Conservation (phyloP, 176 grass and related monocot genomes). For the Aegilops sharonensis region DNA sequence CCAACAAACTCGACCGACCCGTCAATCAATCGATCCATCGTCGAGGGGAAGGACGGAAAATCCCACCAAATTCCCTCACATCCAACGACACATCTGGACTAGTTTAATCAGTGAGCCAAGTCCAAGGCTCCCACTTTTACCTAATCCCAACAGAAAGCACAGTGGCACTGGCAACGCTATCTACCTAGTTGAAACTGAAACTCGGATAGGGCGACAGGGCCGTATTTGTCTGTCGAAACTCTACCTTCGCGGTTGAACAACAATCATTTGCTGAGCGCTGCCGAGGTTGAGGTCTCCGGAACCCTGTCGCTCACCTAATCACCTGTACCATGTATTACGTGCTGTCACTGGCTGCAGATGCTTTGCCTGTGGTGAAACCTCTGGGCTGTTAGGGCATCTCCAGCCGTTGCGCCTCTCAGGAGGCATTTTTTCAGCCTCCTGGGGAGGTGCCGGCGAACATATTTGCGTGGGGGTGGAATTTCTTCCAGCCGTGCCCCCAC, state of each 20-base stretch:
- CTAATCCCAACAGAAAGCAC: slow-evolving; percentile 35
- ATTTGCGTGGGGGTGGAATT: too few relatives aligned
- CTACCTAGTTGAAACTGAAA: background rate
- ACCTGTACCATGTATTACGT: too few relatives aligned
- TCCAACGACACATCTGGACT: slow-evolving; percentile 11
- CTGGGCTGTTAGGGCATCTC: too few relatives aligned
- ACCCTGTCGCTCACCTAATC: too few relatives aligned
- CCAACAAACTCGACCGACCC: slow-evolving; percentile 37
- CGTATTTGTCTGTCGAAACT: background rate
- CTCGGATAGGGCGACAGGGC: background rate
- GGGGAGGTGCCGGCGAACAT: too few relatives aligned
- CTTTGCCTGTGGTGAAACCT: background rate
- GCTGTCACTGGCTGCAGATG: too few relatives aligned
- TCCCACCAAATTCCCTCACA: slow-evolving; percentile 49
- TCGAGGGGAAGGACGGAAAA: slow-evolving; percentile 18
- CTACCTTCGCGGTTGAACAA: background rate
- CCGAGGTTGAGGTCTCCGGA: too few relatives aligned
- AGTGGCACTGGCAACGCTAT: too few relatives aligned
- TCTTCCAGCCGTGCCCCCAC: too few relatives aligned
- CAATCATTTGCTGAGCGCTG: background rate
- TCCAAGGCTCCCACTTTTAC: background rate
- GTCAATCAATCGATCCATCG: background rate
- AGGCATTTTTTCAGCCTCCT: too few relatives aligned
- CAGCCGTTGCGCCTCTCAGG: too few relatives aligned
- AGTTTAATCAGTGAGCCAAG: slow-evolving; percentile 4